A percentile compares a stretch with the other conserved stretches of the same genome.
phyloP scores from a whole-genome alignment of 1,139 yeast genomes.

The Candida albicans region DNA sequence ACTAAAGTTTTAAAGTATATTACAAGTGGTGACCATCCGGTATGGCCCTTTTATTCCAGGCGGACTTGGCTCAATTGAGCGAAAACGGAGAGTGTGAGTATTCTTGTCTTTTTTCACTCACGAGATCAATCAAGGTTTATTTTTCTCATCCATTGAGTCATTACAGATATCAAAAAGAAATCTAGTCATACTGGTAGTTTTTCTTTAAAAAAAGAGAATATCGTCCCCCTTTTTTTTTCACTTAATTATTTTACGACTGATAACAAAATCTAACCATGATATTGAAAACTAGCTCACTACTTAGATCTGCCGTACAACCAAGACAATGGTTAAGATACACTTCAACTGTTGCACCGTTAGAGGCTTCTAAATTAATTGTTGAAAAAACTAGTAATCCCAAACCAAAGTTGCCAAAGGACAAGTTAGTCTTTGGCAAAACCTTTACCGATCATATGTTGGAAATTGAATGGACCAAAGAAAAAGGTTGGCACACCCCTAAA shows the following conservation, averaged over 20 bases:
- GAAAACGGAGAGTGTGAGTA: background rate
- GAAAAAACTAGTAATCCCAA: constrained; percentile 62
- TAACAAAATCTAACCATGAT: background rate
- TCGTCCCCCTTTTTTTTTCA: background rate
- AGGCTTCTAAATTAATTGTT: constrained; percentile 66
- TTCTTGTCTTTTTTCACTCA: background rate
- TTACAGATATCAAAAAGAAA: background rate
- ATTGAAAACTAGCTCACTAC: background rate
- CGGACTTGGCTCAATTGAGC: background rate
- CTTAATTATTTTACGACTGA: background rate
- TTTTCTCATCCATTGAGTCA: background rate
- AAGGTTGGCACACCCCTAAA: constrained; percentile 85
- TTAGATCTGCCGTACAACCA: constrained; percentile 1
- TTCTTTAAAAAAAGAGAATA: background rate
- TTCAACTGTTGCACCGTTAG: constrained; percentile 36
- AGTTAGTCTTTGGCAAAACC: constrained; percentile 80
- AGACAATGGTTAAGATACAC: constrained; percentile 6
- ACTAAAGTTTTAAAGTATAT: too few relatives aligned
- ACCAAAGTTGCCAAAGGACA: constrained; percentile 66
- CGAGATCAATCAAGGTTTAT: background rate
- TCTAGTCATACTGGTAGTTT: background rate
- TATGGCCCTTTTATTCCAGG: too few relatives aligned
- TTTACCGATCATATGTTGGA: constrained; percentile 92
- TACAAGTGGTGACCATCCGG: too few relatives aligned
- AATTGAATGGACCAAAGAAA: constrained; percentile 72